phyloP scores from a whole-genome alignment of 164 flowering plant species.

The Berberis thunbergii region DNA sequence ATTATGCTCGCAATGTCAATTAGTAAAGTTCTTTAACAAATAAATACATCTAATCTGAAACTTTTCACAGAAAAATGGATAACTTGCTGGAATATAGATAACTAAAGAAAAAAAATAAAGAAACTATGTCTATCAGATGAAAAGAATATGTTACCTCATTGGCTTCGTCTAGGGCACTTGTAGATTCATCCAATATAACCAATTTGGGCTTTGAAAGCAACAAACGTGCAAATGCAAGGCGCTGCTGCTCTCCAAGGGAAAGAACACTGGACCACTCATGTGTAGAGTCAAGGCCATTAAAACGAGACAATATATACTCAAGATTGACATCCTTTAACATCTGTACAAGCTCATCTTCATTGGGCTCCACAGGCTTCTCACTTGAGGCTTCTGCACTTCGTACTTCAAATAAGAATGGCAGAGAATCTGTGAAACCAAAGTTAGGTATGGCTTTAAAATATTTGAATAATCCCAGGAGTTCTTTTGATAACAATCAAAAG shows the following conservation, averaged over 20 bases:
- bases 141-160: constrained; percentile 55
- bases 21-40: too few species aligned
- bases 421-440: constrained; percentile 27
- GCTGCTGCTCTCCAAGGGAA: constrained; percentile 98
- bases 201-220: constrained; percentile 74
- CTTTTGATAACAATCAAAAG: neutral
- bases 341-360: constrained; percentile 49
- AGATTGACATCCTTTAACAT: constrained; percentile 77
- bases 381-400: constrained; percentile 13
- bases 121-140: neutral
- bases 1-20: too few species aligned
- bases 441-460: neutral
- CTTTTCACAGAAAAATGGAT: neutral
- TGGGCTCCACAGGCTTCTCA: constrained; percentile 36
- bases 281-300: constrained; percentile 52
- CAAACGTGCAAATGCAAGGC: constrained; percentile 90
- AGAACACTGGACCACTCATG: constrained; percentile 94
- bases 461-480: neutral
- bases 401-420: constrained; percentile 43
- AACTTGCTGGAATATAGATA: neutral
- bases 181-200: constrained; percentile 86
- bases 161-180: constrained; percentile 91
- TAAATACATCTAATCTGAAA: too few species aligned
- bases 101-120: neutral
- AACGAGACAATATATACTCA: constrained; percentile 60